Percentiles rank a stretch among this genome's conserved stretches.
Evolutionary conservation across 2,329 filamentous ascomycete species (phyloP).

Genomic region (Rhexocercosporidium sp.): DNA sequence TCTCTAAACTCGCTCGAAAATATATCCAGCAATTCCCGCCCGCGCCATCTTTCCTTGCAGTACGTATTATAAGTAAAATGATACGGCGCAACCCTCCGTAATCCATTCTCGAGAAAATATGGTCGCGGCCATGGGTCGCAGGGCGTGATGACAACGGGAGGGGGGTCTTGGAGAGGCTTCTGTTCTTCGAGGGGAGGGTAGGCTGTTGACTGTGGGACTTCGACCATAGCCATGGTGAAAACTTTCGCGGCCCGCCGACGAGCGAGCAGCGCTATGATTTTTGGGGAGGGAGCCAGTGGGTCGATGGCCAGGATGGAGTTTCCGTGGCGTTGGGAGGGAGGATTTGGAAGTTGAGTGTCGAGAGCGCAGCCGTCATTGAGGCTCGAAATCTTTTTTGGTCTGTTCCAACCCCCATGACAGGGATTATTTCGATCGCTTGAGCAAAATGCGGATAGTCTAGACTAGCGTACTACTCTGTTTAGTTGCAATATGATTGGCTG

Average conservation of each 20-base stretch:
- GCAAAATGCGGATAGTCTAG: background rate
- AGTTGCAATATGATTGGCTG: background rate
- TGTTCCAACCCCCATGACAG: constrained; percentile 7
- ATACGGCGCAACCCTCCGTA: constrained; percentile 85
- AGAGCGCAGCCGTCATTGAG: background rate
- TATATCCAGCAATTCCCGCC: constrained; percentile 79
- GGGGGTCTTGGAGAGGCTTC: constrained; percentile 49
- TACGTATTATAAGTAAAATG: constrained; percentile 94
- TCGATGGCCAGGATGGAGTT: background rate
- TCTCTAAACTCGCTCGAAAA: constrained; percentile 94
- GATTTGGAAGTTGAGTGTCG: background rate
- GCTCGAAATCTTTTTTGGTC: constrained; percentile 10
- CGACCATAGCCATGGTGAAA: constrained; percentile 51
- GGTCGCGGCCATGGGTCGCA: constrained; percentile 65
- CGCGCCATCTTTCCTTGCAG: constrained; percentile 93
- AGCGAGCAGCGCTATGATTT: constrained; percentile 56
- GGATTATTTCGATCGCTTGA: constrained; percentile 7
- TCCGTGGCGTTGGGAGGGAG: background rate
- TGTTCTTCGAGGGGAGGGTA: constrained; percentile 43
- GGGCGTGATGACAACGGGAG: constrained; percentile 56
- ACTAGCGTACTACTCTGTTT: background rate
- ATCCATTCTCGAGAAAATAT: constrained; percentile 82
- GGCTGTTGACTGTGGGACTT: constrained; percentile 36
- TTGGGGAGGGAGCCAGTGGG: constrained; percentile 55
- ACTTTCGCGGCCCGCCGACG: constrained; percentile 50